Evolutionary conservation across 208 protist genomes (phyloP).

Genomic region (Trypanosoma conorhini): DNA sequence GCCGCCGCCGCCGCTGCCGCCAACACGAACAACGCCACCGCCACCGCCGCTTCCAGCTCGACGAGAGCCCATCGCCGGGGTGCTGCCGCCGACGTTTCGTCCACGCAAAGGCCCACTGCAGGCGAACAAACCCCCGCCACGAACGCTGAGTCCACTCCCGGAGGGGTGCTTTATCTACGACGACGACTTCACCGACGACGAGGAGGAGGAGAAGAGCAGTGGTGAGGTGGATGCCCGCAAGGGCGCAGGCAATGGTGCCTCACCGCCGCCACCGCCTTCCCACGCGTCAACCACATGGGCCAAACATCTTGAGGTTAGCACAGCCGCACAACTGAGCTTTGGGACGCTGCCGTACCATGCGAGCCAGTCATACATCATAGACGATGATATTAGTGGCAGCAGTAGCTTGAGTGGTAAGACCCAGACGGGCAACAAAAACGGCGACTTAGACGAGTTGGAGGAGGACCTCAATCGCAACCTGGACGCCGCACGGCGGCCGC

Average conservation of each 20-base stretch:
- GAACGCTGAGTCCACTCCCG: constrained; percentile 19
- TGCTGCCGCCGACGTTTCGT: constrained; percentile 67
- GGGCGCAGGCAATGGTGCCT: not conserved
- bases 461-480: not conserved
- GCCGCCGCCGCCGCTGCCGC: not conserved
- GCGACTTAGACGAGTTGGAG: not conserved
- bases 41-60: not conserved
- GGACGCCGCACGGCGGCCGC: not conserved
- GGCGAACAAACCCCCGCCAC: constrained; percentile 20
- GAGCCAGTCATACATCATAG: constrained; percentile 5
- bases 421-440: constrained; percentile 8
- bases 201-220: constrained; percentile 23
- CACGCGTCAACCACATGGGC: not conserved
- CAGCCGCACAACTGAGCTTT: not conserved
- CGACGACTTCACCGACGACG: constrained; percentile 32
- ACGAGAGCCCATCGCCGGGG: constrained; percentile 44
- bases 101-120: constrained; percentile 37
- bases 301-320: not conserved
- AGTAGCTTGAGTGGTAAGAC: constrained; percentile 5
- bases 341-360: not conserved
- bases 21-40: constrained; percentile 1
- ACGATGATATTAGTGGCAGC: constrained; percentile 19
- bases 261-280: not conserved
- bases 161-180: constrained; percentile 32
- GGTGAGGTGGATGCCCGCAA: constrained; percentile 1